Percentiles rank a stretch among this genome's conserved stretches.
Evolutionary conservation across 2,329 filamentous ascomycete species (phyloP).

Genomic region (Orbilia ellipsospora): DNA sequence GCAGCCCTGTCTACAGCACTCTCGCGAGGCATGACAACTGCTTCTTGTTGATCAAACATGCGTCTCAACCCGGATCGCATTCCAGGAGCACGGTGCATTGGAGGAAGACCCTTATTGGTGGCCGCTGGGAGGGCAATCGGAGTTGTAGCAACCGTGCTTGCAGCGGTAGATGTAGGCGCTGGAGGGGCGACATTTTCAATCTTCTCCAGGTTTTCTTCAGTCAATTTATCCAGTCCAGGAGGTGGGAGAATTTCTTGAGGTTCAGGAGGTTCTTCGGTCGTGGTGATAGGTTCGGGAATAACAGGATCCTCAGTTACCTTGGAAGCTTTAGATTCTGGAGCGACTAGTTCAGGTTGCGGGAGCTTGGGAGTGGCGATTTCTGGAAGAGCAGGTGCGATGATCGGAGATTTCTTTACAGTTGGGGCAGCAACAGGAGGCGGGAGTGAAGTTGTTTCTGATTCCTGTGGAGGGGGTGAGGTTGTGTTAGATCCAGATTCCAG

Average conservation of each 20-base stretch:
- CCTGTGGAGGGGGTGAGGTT: slow-evolving; percentile 60
- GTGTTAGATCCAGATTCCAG: slow-evolving; percentile 62
- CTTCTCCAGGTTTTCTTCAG: slow-evolving; percentile 90
- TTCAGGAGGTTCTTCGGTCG: slow-evolving; percentile 57
- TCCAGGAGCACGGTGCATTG: slow-evolving; percentile 61
- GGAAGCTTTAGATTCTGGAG: slow-evolving; percentile 59
- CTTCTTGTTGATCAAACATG: slow-evolving; percentile 93
- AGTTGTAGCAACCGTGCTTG: slow-evolving; percentile 88
- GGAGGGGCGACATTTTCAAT: slow-evolving; percentile 83
- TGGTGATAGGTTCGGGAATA: slow-evolving; percentile 55
- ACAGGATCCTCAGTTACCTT: slow-evolving; percentile 57
- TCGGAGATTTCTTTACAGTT: slow-evolving; percentile 64
- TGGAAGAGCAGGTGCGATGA: slow-evolving; percentile 63
- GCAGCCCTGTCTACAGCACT: slow-evolving; percentile 86
- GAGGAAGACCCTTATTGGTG: slow-evolving; percentile 77
- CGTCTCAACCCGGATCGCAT: slow-evolving; percentile 83
- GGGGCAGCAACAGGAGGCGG: slow-evolving; percentile 65
- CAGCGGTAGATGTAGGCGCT: slow-evolving; percentile 81
- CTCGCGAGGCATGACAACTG: slow-evolving; percentile 97
- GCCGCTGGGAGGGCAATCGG: slow-evolving; percentile 74
- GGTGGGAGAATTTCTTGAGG: slow-evolving; percentile 65
- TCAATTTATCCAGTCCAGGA: slow-evolving; percentile 70
- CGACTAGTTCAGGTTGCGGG: slow-evolving; percentile 61
- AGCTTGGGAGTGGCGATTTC: slow-evolving; percentile 57
- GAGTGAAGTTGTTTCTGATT: slow-evolving; percentile 63